Base-by-base conservation (phyloP, 2,329 filamentous ascomycete genomes). In the Penicillium decumbens region DNA sequence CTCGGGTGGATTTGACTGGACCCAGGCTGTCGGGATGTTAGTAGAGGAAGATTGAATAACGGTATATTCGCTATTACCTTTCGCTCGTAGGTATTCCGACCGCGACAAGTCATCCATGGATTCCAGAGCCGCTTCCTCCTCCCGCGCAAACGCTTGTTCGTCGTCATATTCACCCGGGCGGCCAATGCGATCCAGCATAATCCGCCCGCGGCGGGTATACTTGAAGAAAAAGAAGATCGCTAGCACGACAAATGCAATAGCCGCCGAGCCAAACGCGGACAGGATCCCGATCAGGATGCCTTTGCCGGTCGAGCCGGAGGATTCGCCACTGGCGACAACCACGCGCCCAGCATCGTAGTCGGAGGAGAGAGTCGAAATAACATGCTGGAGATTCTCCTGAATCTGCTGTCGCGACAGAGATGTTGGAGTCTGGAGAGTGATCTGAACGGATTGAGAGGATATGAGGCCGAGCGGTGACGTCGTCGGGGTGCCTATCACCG, bases 121-220 rank as follows among this genome's bases (percentile, higher is more conserved):
- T 76, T 95, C 92, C 68, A 98, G 75, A 50, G 93, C 93, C 71
- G 96, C 90, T 30, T 89, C 90, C 81, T 98, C 93, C 70, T 97
- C 93, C 65, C 88, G 84, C 57, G 85, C 80, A 75, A 95, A 96
- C 9, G 89, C 88, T 74, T 97, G 92, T 71, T 97, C 93, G 73
- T 98, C 93, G 68, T 98, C 93, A 70, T 90, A 98, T 73, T 97
- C 93, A 62, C 93, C 93, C 0, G 93, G 93, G 52, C 92, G 81
- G 40, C 90, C 90, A 69, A 98, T 86, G 57, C 92, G 85, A 74
- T 98, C 93, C 60, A 98, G 81, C 56, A 97, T 82, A 65, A 98
- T 96, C 60, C 92, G 83, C 38, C 92, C 92, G 43, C 86, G 86
- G 47, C 80, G 82, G 32, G 92, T 96, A 70, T 95, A 95, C 73